A percentile compares a stretch with the other conserved stretches of the same genome.
Evolutionary conservation across 192 early-diverging fungal genomes (phyloP).

Genomic region (Coemansia sp.): DNA sequence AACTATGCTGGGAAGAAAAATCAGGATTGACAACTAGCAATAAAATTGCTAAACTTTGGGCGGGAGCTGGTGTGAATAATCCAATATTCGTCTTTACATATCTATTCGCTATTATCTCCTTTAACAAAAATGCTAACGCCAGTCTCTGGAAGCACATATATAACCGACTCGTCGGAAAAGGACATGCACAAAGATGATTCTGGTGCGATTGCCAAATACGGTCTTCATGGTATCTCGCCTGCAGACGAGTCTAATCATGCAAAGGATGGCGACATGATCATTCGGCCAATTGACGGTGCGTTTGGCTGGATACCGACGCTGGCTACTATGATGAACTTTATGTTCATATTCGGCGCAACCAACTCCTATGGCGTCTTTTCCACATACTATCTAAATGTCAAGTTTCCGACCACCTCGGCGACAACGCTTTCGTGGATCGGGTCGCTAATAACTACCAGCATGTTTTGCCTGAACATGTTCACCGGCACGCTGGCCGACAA

Average conservation of each 20-base stretch:
- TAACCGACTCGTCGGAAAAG: background rate
- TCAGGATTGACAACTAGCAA: background rate
- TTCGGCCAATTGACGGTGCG: constrained; percentile 13
- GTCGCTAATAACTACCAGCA: constrained; percentile 24
- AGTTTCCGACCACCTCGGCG: constrained; percentile 17
- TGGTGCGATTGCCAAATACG: background rate
- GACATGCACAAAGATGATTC: background rate
- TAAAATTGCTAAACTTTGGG: background rate
- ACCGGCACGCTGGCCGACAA: constrained; percentile 37
- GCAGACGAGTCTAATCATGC: background rate
- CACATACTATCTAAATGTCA: constrained; percentile 39
- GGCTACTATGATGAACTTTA: constrained; percentile 15
- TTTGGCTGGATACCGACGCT: constrained; percentile 40
- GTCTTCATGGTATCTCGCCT: background rate
- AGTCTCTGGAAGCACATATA: background rate
- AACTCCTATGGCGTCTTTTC: constrained; percentile 48
- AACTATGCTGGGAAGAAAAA: background rate
- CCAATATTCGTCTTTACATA: background rate
- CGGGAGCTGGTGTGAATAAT: background rate
- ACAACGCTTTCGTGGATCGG: constrained; percentile 42
- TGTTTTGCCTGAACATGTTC: constrained; percentile 24
- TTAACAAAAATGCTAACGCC: background rate
- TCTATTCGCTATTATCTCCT: background rate
- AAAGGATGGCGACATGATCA: background rate
- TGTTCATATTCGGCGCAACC: constrained; percentile 39